These are phyloP conservation scores for Pascua sp. DNA, from an alignment of 1,284 basidiomycete genomes.

Conservation along the genomic window DNA sequence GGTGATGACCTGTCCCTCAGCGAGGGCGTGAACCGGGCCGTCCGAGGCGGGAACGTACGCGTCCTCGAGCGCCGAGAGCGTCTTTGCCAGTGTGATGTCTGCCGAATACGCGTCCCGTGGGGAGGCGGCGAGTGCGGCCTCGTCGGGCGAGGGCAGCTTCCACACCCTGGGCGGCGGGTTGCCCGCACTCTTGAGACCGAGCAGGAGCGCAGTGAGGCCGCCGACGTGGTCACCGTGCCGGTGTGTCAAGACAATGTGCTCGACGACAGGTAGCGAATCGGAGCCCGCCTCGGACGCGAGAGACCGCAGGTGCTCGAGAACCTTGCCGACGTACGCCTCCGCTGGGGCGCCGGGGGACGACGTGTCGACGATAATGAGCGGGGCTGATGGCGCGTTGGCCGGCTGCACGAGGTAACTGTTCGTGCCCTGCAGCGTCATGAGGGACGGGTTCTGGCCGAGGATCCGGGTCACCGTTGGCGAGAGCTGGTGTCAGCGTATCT, in stretches of 20 bases:
- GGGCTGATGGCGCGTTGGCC: conserved; percentile 56
- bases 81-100: conserved; percentile 28
- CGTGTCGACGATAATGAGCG: conserved; percentile 81
- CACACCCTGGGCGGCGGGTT: conserved; percentile 49
- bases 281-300: background rate
- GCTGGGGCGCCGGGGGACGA: conserved; percentile 64
- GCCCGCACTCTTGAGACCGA: conserved; percentile 56
- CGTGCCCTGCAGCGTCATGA: conserved; percentile 91
- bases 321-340: conserved; percentile 42
- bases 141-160: conserved; percentile 49
- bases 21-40: background rate
- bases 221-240: conserved; percentile 83
- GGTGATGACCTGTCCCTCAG: background rate
- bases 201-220: conserved; percentile 70
- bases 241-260: conserved; percentile 86
- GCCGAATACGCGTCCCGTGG: background rate
- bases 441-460: conserved; percentile 74
- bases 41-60: background rate
- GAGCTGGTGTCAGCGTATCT: conserved; percentile 27
- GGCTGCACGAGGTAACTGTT: conserved; percentile 79
- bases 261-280: conserved; percentile 47
- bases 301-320: conserved; percentile 29
- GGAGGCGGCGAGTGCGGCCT: conserved; percentile 21
- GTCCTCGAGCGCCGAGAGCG: conserved; percentile 17
- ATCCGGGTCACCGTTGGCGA: conserved; percentile 50